These are phyloP conservation scores for Carnegiea gigantea DNA, from an alignment of 179 eudicot species.

Conservation along the genomic window DNA sequence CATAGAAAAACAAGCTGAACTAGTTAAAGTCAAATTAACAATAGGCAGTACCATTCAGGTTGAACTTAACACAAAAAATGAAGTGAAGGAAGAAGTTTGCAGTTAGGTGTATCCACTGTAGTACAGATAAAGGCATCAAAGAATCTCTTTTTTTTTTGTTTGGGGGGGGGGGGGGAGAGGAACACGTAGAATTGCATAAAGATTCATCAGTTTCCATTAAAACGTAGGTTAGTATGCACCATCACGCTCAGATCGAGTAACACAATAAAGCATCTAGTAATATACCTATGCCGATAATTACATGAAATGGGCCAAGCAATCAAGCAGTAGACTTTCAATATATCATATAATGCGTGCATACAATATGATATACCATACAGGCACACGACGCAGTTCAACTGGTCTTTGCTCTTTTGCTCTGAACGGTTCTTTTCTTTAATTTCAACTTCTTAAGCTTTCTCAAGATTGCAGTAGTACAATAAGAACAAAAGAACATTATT, in stretches of 20 bases:
- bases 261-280: not conserved
- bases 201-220: no score
- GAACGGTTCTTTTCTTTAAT: no score
- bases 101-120: not conserved
- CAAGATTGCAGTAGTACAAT: not conserved
- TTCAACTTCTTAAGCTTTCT: not conserved
- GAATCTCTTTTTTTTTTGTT: no score
- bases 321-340: no score
- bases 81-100: not conserved
- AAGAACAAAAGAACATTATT: not conserved
- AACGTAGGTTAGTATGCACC: not conserved
- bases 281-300: not conserved
- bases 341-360: no score
- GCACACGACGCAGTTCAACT: no score
- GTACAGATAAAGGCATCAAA: not conserved
- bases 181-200: no score
- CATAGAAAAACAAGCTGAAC: not conserved
- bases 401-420: no score
- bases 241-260: not conserved
- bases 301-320: not conserved
- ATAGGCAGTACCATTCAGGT: slow-evolving; percentile 6
- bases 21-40: not conserved
- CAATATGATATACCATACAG: no score
- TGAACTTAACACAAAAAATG: not conserved
- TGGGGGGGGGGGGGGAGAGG: no score